A percentile compares a stretch with the other conserved stretches of the same genome.
Evolutionary conservation across 768 basidiomycete genomes (phyloP).

Genomic region (Auriscalpium microsporum): DNA sequence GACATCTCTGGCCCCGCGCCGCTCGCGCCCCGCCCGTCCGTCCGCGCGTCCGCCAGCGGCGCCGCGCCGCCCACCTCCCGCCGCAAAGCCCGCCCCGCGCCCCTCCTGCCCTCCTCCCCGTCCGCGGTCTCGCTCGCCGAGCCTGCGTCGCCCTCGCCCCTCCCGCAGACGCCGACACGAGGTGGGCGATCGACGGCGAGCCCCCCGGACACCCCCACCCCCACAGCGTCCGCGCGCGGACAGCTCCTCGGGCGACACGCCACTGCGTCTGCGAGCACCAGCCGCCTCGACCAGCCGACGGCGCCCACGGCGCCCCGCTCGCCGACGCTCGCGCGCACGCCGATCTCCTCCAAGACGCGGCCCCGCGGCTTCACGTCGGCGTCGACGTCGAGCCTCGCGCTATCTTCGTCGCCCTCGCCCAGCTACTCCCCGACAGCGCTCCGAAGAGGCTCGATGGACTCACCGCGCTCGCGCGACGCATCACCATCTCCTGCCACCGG

Average conservation of each 20-base stretch:
- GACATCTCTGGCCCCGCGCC: conserved; percentile 26
- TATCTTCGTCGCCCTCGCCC: conserved; percentile 19
- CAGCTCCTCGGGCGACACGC: conserved; percentile 26
- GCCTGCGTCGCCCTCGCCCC: neutral
- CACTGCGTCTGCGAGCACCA: conserved; percentile 32
- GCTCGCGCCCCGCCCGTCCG: conserved; percentile 19
- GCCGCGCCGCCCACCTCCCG: conserved; percentile 15
- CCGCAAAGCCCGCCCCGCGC: conserved; percentile 18
- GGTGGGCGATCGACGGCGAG: conserved; percentile 28
- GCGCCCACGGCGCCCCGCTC: conserved; percentile 34
- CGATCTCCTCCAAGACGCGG: conserved; percentile 1
- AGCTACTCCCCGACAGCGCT: conserved; percentile 22
- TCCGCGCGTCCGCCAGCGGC: conserved; percentile 12
- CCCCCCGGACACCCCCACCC: conserved; percentile 42
- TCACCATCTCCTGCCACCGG: conserved; percentile 13
- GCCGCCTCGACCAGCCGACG: conserved; percentile 31
- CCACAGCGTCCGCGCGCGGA: conserved; percentile 31
- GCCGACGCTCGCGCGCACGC: conserved; percentile 30
- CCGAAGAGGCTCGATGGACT: conserved; percentile 22
- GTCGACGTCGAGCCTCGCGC: conserved; percentile 45
- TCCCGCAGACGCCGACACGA: conserved; percentile 7
- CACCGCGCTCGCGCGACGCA: conserved; percentile 8
- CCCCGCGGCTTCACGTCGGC: conserved; percentile 37
- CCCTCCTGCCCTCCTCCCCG: conserved; percentile 14
- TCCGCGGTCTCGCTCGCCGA: conserved; percentile 7